These are phyloP conservation scores for Tillandsia fasciculata DNA, from an alignment of 176 grass and related monocot species.

Conservation along the genomic window DNA sequence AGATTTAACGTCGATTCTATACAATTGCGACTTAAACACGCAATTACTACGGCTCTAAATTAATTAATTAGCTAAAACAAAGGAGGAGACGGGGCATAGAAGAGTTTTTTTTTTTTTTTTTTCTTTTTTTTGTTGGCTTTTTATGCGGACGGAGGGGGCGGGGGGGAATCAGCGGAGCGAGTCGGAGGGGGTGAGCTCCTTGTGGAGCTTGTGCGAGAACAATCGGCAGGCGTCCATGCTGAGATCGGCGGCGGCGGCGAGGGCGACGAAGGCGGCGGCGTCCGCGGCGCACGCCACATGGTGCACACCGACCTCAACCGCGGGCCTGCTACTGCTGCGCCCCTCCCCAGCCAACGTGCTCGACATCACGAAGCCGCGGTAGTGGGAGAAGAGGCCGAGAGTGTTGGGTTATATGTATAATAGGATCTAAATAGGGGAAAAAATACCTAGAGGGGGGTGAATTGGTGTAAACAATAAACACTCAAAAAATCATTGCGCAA, in stretches of 20 bases:
- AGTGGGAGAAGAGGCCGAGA: slow-evolving; percentile 48
- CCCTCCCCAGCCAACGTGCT: slow-evolving; percentile 59
- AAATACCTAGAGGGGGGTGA: too few species aligned
- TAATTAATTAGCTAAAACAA: not conserved
- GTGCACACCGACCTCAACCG: slow-evolving; percentile 66
- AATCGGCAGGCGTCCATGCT: slow-evolving; percentile 95
- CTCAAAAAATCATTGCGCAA: too few species aligned
- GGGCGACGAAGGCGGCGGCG: slow-evolving; percentile 79
- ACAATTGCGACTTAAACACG: not conserved
- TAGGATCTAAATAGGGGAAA: too few species aligned
- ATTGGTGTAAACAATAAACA: too few species aligned
- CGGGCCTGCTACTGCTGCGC: slow-evolving; percentile 40
- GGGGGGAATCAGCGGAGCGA: slow-evolving; percentile 1
- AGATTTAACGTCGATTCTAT: not conserved
- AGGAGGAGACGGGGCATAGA: not conserved
- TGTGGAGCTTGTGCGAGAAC: slow-evolving; percentile 81
- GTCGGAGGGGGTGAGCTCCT: slow-evolving; percentile 46
- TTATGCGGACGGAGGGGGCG: too few species aligned
- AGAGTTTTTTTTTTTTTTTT: too few species aligned
- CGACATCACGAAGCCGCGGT: slow-evolving; percentile 92
- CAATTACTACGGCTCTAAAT: not conserved
- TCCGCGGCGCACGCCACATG: slow-evolving; percentile 80
- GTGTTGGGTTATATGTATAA: too few species aligned
- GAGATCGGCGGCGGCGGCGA: slow-evolving; percentile 79
- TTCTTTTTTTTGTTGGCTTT: too few species aligned